Base-by-base conservation (phyloP, 2,329 filamentous ascomycete genomes). In the Septoria petroselini region DNA sequence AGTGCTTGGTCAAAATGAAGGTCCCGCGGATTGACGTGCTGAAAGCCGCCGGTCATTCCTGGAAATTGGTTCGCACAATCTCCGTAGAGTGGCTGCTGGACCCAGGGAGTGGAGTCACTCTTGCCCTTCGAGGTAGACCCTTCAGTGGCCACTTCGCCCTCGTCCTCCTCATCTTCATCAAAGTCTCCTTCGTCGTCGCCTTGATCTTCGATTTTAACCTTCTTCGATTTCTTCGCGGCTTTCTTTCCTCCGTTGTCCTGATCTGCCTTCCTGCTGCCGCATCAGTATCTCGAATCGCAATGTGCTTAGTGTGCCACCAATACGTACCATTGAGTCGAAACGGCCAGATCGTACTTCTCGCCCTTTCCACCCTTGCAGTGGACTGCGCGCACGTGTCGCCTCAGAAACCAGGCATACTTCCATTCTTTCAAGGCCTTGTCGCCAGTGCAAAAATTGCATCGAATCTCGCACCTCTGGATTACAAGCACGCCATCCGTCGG, bases 331-430 rank as follows among this genome's bases (percentile, higher is more conserved):
- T 30, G 37, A 3, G 50, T 47, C 11, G 50, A 47, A 25, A 64
- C 55, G 2, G 33, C 39, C 9, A 64, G 46, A 25, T 55, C 37
- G 47, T 56, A 57, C 19, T 41, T 21, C 29, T 57, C 48, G 21
- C 33, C 23, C 18, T 29, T 46, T 15, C 50, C 56, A 3, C 38
- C 41, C 30, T 58, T 57, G 38, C 52, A 46, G 45, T 64, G 60
- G n/a, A 60, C 50, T 4, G 57, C 52, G 21, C 56, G 53, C 7
- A 64, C 60, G 40, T 65, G 63, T 18, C 61, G 54, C n/a, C 63
- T 60, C 23, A 64, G 38, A 41, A 60, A 63, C 62, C 63, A 64
- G 4, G 61, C 58, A 29, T 55, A 62, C 35, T 62, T 61, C 57
- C 59, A 63, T 12, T 50, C 33, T 33, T 58, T 57, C 12, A 55